phyloP scores from a whole-genome alignment of 140 eudicot species.

The Bidens hawaiensis region DNA sequence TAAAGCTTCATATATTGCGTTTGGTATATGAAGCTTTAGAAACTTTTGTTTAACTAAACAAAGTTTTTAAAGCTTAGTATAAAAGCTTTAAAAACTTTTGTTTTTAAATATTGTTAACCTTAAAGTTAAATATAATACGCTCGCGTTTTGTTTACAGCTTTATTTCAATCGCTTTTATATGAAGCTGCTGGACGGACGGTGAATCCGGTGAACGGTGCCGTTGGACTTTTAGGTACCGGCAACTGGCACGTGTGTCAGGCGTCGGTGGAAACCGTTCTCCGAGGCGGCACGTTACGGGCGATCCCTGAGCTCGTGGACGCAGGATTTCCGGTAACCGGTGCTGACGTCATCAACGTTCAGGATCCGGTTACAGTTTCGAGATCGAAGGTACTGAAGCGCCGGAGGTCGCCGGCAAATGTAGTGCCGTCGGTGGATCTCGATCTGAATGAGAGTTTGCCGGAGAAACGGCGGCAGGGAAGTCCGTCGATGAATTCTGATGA shows the following conservation, averaged over 20 bases:
- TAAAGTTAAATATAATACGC: background rate
- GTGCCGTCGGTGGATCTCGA: conserved; percentile 27
- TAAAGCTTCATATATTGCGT: too few relatives aligned
- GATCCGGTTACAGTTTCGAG: conserved; percentile 22
- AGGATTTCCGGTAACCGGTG: conserved; percentile 30
- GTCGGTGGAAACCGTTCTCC: conserved; percentile 77
- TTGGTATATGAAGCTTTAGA: too few relatives aligned
- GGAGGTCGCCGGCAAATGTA: conserved; percentile 18
- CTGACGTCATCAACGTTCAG: conserved; percentile 26
- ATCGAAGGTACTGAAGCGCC: conserved; percentile 44
- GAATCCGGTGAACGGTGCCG: conserved; percentile 92
- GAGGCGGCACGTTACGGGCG: conserved; percentile 72
- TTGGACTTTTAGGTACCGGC: conserved; percentile 73
- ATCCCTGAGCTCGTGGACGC: conserved; percentile 50
- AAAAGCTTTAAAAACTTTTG: too few relatives aligned
- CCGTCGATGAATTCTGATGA: conserved; percentile 93
- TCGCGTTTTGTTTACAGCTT: conserved; percentile 37
- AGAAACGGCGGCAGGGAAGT: conserved; percentile 60
- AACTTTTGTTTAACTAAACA: too few relatives aligned
- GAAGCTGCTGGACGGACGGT: conserved; percentile 98
- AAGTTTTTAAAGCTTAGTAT: too few relatives aligned
- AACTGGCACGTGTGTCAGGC: conserved; percentile 92
- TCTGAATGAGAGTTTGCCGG: conserved; percentile 44
- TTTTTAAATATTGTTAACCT: background rate
- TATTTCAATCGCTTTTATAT: conserved; percentile 76